phyloP scores from a whole-genome alignment of 495 filamentous ascomycete species.

The Lasiosphaeria miniovina region DNA sequence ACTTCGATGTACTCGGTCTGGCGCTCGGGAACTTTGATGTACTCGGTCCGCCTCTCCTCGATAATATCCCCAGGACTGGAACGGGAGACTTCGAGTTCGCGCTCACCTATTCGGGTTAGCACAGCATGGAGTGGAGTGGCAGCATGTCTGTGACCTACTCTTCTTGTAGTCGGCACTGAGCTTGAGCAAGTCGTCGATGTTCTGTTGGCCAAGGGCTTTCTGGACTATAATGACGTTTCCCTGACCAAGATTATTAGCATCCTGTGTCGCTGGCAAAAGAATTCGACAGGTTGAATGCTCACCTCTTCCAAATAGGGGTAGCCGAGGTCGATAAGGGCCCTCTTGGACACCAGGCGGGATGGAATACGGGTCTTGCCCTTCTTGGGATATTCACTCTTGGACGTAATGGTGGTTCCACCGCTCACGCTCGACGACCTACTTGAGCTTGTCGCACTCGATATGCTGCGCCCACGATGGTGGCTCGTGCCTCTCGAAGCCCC shows the following conservation, averaged over 20 bases:
- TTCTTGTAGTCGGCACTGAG: conserved; percentile 70
- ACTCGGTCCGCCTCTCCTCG: conserved; percentile 35
- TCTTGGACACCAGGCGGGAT: conserved; percentile 66
- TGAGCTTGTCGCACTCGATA: conserved; percentile 35
- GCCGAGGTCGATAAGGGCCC: conserved; percentile 75
- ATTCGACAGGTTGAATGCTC: conserved; percentile 15
- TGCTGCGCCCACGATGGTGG: conserved; percentile 25
- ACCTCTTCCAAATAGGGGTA: conserved; percentile 89
- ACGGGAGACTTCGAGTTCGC: conserved; percentile 37
- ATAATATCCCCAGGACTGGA: conserved; percentile 35
- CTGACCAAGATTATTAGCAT: conserved; percentile 43
- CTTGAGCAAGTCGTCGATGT: conserved; percentile 84
- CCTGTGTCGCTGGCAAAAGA: neutral
- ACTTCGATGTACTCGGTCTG: conserved; percentile 19
- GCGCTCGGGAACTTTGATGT: conserved; percentile 27
- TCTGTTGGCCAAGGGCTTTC: conserved; percentile 77
- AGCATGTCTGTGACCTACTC: conserved; percentile 29
- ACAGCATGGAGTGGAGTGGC: neutral
- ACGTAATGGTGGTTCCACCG: conserved; percentile 41
- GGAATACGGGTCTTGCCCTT: conserved; percentile 88
- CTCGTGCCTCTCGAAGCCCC: conserved; percentile 28
- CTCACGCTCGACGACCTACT: conserved; percentile 47
- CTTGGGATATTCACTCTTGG: conserved; percentile 65
- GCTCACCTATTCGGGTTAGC: conserved; percentile 34
- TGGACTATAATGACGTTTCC: conserved; percentile 74